Conservation (phyloP, 306 rosid genomes). For the Dalbergia cultrata region DNA sequence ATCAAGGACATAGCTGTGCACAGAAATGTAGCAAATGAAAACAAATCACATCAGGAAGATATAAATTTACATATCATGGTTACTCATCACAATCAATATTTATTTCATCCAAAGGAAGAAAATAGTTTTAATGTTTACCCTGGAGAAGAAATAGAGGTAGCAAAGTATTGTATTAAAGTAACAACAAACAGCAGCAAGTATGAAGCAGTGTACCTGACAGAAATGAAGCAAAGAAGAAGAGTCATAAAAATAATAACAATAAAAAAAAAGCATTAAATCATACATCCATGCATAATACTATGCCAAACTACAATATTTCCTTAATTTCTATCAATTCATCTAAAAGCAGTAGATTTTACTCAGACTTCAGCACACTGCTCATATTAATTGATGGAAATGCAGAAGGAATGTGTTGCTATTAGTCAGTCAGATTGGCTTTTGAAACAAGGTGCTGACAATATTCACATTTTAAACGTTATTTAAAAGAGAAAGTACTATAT, state of each 20-base stretch:
- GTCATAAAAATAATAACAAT: conserved; percentile 25
- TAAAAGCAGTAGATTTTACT: conserved; percentile 10
- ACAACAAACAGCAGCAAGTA: conserved; percentile 75
- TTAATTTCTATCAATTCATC: background rate
- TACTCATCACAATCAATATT: conserved; percentile 33
- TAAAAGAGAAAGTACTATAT: background rate
- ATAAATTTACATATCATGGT: conserved; percentile 2
- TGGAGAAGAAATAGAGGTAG: conserved; percentile 84
- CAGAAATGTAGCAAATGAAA: conserved; percentile 19
- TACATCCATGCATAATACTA: background rate
- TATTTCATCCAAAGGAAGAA: conserved; percentile 34
- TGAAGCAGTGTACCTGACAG: conserved; percentile 73
- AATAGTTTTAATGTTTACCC: conserved; percentile 67
- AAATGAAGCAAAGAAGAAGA: conserved; percentile 39
- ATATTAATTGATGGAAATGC: conserved; percentile 5
- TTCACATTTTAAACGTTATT: background rate
- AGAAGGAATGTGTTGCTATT: background rate
- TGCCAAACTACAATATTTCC: background rate
- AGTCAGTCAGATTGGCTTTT: background rate
- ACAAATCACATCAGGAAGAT: conserved; percentile 39
- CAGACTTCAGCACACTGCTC: conserved; percentile 21
- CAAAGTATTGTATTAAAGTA: conserved; percentile 80
- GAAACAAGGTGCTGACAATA: background rate
- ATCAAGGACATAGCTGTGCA: conserved; percentile 75
- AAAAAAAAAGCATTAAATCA: conserved; percentile 1